Evolutionary conservation across 768 basidiomycete species (phyloP).

Genomic region (Lentinula lateritia): DNA sequence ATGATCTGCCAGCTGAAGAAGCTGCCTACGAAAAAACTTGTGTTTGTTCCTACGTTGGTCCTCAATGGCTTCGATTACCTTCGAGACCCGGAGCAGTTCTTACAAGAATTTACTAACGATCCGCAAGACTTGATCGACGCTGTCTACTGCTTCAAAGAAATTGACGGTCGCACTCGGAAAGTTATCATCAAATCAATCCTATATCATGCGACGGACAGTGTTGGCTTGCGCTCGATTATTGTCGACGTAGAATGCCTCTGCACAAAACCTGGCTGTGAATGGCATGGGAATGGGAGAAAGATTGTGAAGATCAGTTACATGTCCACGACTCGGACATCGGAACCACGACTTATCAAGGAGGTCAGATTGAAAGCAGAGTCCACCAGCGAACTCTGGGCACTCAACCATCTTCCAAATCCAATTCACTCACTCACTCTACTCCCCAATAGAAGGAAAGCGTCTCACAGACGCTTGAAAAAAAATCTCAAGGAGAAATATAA

Average conservation of each 20-base stretch:
- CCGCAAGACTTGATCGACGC: neutral
- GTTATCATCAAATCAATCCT: neutral
- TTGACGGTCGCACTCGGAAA: neutral
- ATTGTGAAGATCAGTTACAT: neutral
- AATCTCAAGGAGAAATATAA: neutral
- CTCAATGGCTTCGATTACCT: neutral
- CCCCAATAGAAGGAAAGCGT: neutral
- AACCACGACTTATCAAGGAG: neutral
- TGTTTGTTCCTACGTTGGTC: neutral
- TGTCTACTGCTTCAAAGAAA: neutral
- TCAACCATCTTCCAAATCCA: neutral
- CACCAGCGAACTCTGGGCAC: neutral
- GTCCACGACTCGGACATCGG: neutral
- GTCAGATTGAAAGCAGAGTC: neutral
- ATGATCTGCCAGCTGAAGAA: neutral
- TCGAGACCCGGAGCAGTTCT: neutral
- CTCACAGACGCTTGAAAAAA: neutral
- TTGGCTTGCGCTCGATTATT: neutral
- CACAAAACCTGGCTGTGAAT: neutral
- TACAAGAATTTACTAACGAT: neutral
- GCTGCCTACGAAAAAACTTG: neutral
- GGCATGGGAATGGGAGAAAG: neutral
- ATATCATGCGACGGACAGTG: neutral
- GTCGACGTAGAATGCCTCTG: neutral
- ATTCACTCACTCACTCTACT: neutral